Evolutionary conservation across 1,284 basidiomycete species (phyloP).

Genomic region (Ceratobasidium theobromae): DNA sequence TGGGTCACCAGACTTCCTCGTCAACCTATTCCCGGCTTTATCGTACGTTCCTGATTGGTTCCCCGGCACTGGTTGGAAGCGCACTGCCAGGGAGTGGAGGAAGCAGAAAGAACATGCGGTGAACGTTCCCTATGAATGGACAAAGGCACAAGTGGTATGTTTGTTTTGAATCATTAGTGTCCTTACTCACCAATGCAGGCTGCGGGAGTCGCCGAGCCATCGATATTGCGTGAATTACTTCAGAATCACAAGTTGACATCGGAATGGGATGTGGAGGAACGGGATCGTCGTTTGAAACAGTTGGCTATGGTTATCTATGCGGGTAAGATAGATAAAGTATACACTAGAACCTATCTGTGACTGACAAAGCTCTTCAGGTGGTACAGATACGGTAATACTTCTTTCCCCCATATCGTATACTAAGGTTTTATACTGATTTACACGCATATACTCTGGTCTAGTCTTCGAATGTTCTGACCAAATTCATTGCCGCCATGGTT

Average conservation of each 20-base stretch:
- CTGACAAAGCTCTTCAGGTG: neutral
- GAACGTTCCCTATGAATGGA: neutral
- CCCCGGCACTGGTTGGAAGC: constrained; percentile 52
- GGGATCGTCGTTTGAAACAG: neutral
- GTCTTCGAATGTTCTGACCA: neutral
- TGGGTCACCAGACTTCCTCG: constrained; percentile 30
- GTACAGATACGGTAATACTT: constrained; percentile 13
- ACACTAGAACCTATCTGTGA: neutral
- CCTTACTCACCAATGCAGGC: neutral
- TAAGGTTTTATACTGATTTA: no score
- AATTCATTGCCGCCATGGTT: constrained; percentile 25
- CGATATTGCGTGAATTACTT: constrained; percentile 3
- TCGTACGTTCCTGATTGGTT: constrained; percentile 50
- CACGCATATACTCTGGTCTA: no score
- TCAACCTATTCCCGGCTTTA: constrained; percentile 31
- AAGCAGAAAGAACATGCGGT: constrained; percentile 32
- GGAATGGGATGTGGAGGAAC: neutral
- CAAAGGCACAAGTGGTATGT: constrained; percentile 23
- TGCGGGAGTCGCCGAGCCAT: constrained; percentile 2
- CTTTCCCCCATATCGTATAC: neutral
- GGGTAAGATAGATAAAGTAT: neutral
- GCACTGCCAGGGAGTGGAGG: constrained; percentile 50
- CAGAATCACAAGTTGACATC: neutral
- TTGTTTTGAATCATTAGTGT: neutral
- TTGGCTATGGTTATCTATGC: constrained; percentile 1